Percentiles rank a stretch among this genome's conserved stretches.
These are phyloP conservation scores for Fraxinus greggii DNA, from an alignment of 305 asterid genomes.

Conservation along the genomic window DNA sequence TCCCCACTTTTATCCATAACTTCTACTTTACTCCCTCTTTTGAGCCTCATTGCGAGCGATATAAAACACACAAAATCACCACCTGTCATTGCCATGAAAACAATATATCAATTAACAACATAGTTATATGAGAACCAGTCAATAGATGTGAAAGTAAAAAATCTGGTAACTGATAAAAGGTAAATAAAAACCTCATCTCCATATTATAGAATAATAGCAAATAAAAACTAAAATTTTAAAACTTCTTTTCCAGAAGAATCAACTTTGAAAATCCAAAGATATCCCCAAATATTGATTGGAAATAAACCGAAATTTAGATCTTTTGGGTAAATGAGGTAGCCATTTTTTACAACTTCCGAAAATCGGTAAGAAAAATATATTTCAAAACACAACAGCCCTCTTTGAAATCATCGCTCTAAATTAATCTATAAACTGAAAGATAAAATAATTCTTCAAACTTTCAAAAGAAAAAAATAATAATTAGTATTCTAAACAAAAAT, in stretches of 20 bases:
- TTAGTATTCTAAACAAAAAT: conserved; percentile 8
- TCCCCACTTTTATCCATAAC: conserved; percentile 48
- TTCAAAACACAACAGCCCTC: conserved; percentile 2
- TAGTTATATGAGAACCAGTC: conserved; percentile 11
- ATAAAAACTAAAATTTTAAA: neutral
- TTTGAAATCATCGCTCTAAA: conserved; percentile 12
- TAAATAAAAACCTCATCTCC: conserved; percentile 6
- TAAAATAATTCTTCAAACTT: neutral
- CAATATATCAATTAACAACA: conserved; percentile 6
- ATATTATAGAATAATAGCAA: neutral
- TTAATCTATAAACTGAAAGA: conserved; percentile 3
- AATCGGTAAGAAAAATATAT: conserved; percentile 14
- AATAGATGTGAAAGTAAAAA: neutral
- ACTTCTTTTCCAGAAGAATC: neutral
- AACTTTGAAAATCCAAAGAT: neutral
- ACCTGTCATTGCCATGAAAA: conserved; percentile 36
- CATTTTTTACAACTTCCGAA: neutral
- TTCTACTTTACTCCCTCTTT: conserved; percentile 69
- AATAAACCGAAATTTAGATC: neutral
- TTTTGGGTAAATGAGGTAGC: conserved; percentile 7
- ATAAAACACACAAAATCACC: conserved; percentile 22
- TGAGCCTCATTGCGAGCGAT: conserved; percentile 49
- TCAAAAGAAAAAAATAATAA: neutral
- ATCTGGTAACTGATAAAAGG: neutral
- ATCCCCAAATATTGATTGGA: neutral